These are phyloP conservation scores for Trichoderma pleuroti DNA, from an alignment of 2,329 filamentous ascomycete species.

Conservation along the genomic window DNA sequence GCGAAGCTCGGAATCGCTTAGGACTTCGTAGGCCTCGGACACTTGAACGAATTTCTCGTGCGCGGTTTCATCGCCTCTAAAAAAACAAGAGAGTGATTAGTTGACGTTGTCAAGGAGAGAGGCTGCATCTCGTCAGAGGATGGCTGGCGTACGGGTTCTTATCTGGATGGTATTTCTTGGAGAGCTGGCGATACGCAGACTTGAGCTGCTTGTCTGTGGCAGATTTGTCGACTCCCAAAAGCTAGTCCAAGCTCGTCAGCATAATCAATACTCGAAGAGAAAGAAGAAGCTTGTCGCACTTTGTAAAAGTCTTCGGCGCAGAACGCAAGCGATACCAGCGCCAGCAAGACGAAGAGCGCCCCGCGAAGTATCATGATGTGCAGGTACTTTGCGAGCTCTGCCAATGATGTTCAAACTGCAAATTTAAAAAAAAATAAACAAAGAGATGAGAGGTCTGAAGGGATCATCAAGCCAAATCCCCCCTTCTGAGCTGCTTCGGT, in stretches of 20 bases:
- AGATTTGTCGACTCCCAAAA: conserved; percentile 74
- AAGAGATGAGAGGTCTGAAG: not conserved
- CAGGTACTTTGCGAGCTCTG: conserved; percentile 24
- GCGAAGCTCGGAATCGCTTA: conserved; percentile 74
- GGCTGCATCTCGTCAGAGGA: not conserved
- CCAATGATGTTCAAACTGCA: not conserved
- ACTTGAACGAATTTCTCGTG: conserved; percentile 91
- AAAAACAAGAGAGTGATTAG: not conserved
- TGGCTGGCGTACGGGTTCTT: conserved; percentile 82
- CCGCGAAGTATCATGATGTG: conserved; percentile 49
- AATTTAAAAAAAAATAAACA: not conserved
- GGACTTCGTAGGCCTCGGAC: conserved; percentile 90
- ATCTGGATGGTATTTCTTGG: conserved; percentile 95
- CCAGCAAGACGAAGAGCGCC: conserved; percentile 50
- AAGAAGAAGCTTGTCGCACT: conserved; percentile 38
- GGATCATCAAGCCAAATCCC: not conserved
- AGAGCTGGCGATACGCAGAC: conserved; percentile 83
- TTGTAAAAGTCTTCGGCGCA: conserved; percentile 77
- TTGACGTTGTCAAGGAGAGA: not conserved
- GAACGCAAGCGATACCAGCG: conserved; percentile 51
- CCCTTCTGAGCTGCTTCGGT: conserved; percentile 2
- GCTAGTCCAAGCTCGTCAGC: conserved; percentile 40
- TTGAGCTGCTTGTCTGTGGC: conserved; percentile 89
- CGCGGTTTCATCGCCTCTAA: conserved; percentile 71
- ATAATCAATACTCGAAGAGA: not conserved